Evolutionary conservation across 345 rosid species (phyloP), one percentile per base, ranked within the genome.

Genomic region (Boechera stricta): DNA sequence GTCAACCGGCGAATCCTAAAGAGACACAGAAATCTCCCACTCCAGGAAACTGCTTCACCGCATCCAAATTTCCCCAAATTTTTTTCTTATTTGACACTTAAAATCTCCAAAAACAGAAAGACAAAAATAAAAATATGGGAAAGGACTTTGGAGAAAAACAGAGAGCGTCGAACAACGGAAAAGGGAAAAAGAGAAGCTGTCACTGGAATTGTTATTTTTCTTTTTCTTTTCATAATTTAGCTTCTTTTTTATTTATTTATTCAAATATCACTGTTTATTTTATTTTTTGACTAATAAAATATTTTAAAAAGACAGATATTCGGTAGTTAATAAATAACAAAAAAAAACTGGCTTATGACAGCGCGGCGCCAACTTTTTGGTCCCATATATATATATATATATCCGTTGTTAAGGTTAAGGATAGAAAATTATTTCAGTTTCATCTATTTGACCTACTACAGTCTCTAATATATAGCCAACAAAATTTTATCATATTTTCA

Each of bases 341-440:
- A 39, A 62, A 68, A 35, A 72, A 29, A 26, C 0, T 0, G 7
- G 58, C 38, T 74, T 71, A 28, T 10, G 77, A 71, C 72, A 77
- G 72, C 81, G 41, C 72, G 35, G 61, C 72, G 67, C 76, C 81
- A 45, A 44, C 72, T 70, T 36, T n/a, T 26, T 16, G 65, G 59
- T 77, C 65, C 44, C 44, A 7, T 35, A 7, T 7, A 36, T 36
- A 36, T 8, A 18, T 18, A 18, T 18, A 18, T 18, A 41, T 10
- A 41, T 41, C 44, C 44, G 44, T 41, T 41, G 44, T 41, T 41
- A 38, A 38, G 42, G 42, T 38, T 10, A 39, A 10, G 44, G 44
- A 10, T 39, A 39, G 44, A 28, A 28, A 28, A 28, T 28, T 28
- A 28, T 28, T 2, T 28, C 0, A 28, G 29, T 28, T 21, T 21